These are phyloP conservation scores for Verticillium albo-atrum DNA, from an alignment of 2,329 filamentous ascomycete species.

Conservation along the genomic window DNA sequence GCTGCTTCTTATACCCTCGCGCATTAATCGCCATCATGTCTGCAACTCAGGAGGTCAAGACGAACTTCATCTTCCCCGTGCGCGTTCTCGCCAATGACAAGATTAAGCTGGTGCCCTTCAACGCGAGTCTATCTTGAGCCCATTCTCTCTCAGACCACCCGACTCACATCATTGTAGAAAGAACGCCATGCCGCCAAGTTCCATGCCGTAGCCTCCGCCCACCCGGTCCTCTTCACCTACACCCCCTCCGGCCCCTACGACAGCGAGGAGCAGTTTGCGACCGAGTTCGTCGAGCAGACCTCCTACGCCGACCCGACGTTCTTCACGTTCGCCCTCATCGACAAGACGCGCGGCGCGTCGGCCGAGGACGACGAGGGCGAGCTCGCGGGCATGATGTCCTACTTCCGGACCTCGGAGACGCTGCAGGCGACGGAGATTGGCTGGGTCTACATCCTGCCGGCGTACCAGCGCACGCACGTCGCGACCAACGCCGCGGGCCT, in stretches of 20 bases:
- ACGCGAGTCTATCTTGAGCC: not conserved
- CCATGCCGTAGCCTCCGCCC: not conserved
- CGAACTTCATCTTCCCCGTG: slow-evolving; percentile 5
- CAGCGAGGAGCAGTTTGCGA: slow-evolving; percentile 8
- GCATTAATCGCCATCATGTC: not conserved
- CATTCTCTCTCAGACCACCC: not conserved
- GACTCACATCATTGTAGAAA: not conserved
- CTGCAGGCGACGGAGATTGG: slow-evolving; percentile 24
- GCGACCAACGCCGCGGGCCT: slow-evolving; percentile 26
- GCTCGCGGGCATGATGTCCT: slow-evolving; percentile 22
- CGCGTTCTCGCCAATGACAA: slow-evolving; percentile 6
- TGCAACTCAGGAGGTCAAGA: not conserved
- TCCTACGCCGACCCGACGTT: slow-evolving; percentile 6
- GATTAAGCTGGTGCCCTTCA: slow-evolving; percentile 13
- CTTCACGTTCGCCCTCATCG: slow-evolving; percentile 20
- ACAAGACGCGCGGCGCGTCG: slow-evolving; percentile 18
- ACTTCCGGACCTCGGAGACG: slow-evolving; percentile 14
- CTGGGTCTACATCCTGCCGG: slow-evolving; percentile 26
- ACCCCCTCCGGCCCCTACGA: slow-evolving; percentile 13
- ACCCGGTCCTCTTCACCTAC: slow-evolving; percentile 16
- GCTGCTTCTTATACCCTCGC: not conserved
- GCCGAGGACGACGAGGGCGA: slow-evolving; percentile 20
- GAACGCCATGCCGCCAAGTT: slow-evolving; percentile 13
- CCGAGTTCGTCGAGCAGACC: slow-evolving; percentile 7
- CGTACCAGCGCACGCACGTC: slow-evolving; percentile 29